These are phyloP conservation scores for Arabis alpina DNA, from an alignment of 345 rosid species.

Conservation along the genomic window DNA sequence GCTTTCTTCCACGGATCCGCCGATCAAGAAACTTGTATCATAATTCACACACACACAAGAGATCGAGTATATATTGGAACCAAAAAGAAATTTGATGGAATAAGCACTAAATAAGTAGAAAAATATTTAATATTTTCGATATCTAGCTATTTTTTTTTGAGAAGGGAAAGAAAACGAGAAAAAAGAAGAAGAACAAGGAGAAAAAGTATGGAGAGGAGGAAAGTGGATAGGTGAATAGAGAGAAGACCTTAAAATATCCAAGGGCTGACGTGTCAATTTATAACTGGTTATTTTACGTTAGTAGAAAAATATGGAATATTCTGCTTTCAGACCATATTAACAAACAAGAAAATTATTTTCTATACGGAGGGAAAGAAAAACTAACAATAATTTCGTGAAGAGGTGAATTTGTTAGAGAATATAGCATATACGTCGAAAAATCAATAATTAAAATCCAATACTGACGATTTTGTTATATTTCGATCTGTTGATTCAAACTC, in stretches of 20 bases:
- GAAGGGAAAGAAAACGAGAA: background rate
- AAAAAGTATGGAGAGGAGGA: conserved; percentile 18
- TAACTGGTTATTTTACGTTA: conserved; percentile 17
- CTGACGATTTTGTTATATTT: conserved; percentile 14
- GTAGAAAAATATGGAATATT: conserved; percentile 17
- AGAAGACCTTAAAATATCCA: conserved; percentile 19
- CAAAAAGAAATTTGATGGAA: background rate
- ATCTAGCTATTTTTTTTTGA: background rate
- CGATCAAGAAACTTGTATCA: conserved; percentile 1
- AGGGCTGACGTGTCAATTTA: conserved; percentile 43
- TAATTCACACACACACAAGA: background rate
- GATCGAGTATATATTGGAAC: conserved; percentile 2
- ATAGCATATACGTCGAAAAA: background rate
- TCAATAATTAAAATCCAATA: background rate
- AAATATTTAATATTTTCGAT: background rate
- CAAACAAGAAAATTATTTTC: background rate
- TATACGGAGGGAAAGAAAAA: background rate
- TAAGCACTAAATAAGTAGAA: background rate
- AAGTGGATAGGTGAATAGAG: conserved; percentile 24
- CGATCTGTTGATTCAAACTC: conserved; percentile 22
- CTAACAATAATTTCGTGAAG: background rate
- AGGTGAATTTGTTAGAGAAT: background rate
- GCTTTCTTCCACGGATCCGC: conserved; percentile 39
- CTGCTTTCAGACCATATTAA: background rate
- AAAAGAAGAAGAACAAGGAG: background rate